Evolutionary conservation across 768 basidiomycete species (phyloP), one percentile per base, ranked within the genome.

Genomic region (Amanita brunnescens): DNA sequence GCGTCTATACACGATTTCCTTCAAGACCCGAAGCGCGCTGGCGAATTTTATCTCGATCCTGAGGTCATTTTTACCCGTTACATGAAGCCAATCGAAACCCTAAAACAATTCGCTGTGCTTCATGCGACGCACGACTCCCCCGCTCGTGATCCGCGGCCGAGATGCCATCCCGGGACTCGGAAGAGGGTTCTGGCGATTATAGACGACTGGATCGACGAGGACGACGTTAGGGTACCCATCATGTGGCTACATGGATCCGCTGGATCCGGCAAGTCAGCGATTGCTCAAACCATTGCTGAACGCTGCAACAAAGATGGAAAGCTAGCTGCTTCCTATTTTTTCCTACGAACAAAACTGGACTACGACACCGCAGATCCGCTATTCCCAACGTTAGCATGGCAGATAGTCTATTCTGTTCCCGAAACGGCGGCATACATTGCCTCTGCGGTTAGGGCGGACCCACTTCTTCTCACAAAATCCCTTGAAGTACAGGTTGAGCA

Each of bases 81-180:
- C 35, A n/a, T 16, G 35, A 37, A n/a, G 35, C n/a, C 35, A 16
- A 37, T 37, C 9, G n/a, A 37, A 16, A 16, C 35, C 12, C 35
- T 37, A 13, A 16, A 5, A 8, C 35, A 16, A 16, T 37, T 37
- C 35, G 35, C 35, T 37, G 35, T 16, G 18, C 35, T 37, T 16
- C 14, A 37, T 37, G n/a, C 35, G 18, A 14, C 18, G 14, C 9
- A n/a, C 5, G 35, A 37, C 12, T 37, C 35, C 2, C 35, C 35
- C 3, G 32, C 44, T 45, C 32, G 44, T 10, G 10, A 45, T 30
- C 44, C 32, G 6, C 26, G 6, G 10, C 44, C 44, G 14, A 34
- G 14, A 23, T 47, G 46, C 32, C 46, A 47, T 14, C 46, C 46
- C n/a, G 46, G 33, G 6, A 47, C 46, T 5, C 46, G 46, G 9